Evolutionary conservation across 225 moss, liverwort and hornwort genomes (phyloP).

Genomic region (Rhytidiadelphus loreus): DNA sequence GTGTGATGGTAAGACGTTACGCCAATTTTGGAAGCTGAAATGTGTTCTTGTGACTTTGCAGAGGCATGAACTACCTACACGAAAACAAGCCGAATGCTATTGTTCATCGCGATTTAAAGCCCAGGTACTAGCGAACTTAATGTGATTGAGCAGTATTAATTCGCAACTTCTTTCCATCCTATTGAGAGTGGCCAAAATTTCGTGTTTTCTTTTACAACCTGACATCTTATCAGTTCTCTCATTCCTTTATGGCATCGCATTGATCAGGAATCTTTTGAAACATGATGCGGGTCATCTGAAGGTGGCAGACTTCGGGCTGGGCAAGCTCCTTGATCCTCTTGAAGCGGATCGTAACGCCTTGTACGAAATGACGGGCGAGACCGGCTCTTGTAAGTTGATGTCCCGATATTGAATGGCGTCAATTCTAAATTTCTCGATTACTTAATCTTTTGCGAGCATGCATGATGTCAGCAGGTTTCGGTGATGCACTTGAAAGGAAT

Average conservation of each 20-base stretch:
- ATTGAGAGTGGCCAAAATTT: neutral
- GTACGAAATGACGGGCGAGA: constrained; percentile 56
- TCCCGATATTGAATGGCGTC: neutral
- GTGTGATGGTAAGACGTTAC: neutral
- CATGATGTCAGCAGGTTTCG: neutral
- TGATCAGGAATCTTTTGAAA: constrained; percentile 33
- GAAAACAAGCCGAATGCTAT: constrained; percentile 69
- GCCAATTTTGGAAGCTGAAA: neutral
- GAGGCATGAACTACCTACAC: constrained; percentile 89
- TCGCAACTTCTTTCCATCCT: neutral
- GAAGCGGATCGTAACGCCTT: constrained; percentile 14
- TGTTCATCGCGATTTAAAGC: constrained; percentile 79
- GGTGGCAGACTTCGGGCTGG: constrained; percentile 84
- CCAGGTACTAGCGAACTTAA: constrained; percentile 29
- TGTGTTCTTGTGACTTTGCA: constrained; percentile 3
- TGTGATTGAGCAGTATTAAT: neutral
- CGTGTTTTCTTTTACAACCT: neutral
- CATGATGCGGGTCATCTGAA: constrained; percentile 67
- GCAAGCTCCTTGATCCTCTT: constrained; percentile 50
- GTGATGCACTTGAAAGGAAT: neutral
- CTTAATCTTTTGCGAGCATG: neutral
- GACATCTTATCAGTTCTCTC: neutral
- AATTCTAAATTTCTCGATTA: neutral
- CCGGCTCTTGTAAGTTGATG: constrained; percentile 44
- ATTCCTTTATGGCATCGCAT: neutral